Evolutionary conservation across 176 grass and related monocot genomes (phyloP), one percentile per base, ranked within the genome.

Genomic region (Dactylis glomerata): DNA sequence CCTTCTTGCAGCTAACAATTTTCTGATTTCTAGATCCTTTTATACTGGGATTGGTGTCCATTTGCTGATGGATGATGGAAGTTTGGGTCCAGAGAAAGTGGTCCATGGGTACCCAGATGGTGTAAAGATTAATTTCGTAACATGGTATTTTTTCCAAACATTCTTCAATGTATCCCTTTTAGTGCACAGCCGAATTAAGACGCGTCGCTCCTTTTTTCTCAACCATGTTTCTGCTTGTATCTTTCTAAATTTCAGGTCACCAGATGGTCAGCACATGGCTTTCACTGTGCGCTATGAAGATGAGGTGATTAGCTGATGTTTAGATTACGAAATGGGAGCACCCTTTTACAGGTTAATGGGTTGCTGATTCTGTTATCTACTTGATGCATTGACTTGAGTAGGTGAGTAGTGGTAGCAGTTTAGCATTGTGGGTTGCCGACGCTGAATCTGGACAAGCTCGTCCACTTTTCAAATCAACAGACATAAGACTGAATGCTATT

Each of bases 81-180:
- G 57, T 84, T 88, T 97, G 19, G 92, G 94, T 41, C 89, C 87
- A 73, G 92, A 88, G 58, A 94, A 73, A 76, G 68, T 85, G 37
- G 83, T 97, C 31, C 86, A 92, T 76, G 94, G 92, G 42, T 97
- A 86, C 67, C 75, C 88, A 24, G 81, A 88, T 47, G 92, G 84
- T 80, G 82, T 92, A 72, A 97, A 92, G 46, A 88, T 97, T 75
- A 97, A 97, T 84, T 97, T 90, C 82, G 92, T 97, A n/a, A 92
- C 87, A 76, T 97, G 94, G 94, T 97, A 87, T 24, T 42, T 47
- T 55, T 66, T 37, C 1, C 6, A 0, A 55, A 22, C 68, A 56
- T 86, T 77, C 26, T 65, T 52, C 27, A 78, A 10, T 49, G 6
- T 23, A 34, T 34, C 11, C 26, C 11, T 75, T 82, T 12, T 87